Conservation (phyloP, 805 yeast species). For the Lipomyces mesembrius region DNA sequence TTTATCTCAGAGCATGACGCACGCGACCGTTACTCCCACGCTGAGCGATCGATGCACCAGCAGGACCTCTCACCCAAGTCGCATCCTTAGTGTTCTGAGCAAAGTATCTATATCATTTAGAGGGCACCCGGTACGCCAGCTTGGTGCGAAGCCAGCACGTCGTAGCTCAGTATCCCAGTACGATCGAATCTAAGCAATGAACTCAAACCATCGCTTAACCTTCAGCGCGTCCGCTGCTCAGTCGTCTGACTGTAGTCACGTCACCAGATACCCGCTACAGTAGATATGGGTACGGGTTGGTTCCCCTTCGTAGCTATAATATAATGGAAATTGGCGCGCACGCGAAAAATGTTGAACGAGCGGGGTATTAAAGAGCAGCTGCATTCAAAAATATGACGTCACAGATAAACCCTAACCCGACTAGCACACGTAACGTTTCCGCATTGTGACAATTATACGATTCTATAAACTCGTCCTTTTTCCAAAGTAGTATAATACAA, state of each 20-base stretch:
- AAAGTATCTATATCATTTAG: not conserved
- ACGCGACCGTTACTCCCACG: constrained; percentile 1
- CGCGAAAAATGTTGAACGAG: not conserved
- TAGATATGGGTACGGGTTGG: not conserved
- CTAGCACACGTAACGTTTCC: too few species aligned
- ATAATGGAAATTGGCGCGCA: not conserved
- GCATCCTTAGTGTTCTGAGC: not conserved
- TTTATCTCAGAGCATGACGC: constrained; percentile 1
- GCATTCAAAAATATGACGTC: not conserved
- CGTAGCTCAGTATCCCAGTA: not conserved
- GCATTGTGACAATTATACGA: too few species aligned
- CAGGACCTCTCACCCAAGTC: not conserved
- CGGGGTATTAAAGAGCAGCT: not conserved
- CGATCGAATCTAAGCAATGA: not conserved
- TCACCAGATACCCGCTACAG: not conserved
- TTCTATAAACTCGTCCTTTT: too few species aligned
- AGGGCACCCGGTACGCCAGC: not conserved
- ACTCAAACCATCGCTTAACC: not conserved
- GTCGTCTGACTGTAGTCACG: constrained; percentile 2
- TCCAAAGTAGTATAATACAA: not conserved
- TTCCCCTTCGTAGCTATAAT: not conserved
- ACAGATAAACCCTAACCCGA: not conserved
- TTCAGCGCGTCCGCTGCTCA: not conserved
- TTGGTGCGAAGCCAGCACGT: not conserved
- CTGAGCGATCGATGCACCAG: not conserved